Conservation (phyloP, 352 stramenopile species). For the Globisporangium barbulae region DNA sequence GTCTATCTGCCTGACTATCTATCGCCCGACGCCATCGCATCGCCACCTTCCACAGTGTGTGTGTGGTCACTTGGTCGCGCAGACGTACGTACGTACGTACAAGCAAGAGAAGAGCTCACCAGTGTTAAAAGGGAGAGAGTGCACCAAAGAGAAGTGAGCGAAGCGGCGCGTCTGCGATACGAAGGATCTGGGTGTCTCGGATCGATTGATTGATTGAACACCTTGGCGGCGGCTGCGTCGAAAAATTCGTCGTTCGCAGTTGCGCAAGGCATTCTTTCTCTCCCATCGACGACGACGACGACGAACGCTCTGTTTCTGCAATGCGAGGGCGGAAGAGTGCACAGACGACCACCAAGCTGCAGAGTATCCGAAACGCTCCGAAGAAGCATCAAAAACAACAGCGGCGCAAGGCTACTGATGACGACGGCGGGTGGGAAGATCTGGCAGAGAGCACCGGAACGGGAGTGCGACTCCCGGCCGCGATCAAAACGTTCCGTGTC, state of each 20-base stretch:
- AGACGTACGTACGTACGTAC: neutral
- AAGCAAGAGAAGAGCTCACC: neutral
- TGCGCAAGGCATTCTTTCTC: neutral
- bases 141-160: conserved; percentile 3
- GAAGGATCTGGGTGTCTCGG: neutral
- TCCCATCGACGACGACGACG: neutral
- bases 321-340: conserved; percentile 2
- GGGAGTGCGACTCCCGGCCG: neutral
- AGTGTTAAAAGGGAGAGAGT: conserved; percentile 4
- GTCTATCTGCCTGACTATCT: neutral
- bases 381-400: neutral
- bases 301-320: neutral
- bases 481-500: conserved; percentile 10
- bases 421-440: conserved; percentile 10
- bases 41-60: neutral
- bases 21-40: conserved; percentile 2
- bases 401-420: neutral
- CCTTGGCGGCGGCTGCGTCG: neutral
- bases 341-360: neutral
- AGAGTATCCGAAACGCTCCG: conserved; percentile 7
- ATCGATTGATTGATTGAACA: conserved; percentile 8
- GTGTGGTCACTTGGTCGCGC: conserved; percentile 2
- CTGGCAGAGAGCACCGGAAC: conserved; percentile 3
- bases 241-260: conserved; percentile 4
- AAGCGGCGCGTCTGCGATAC: conserved; percentile 1